Evolutionary conservation across 2,329 filamentous ascomycete genomes (phyloP).

Genomic region (Colletotrichum cuscutae): DNA sequence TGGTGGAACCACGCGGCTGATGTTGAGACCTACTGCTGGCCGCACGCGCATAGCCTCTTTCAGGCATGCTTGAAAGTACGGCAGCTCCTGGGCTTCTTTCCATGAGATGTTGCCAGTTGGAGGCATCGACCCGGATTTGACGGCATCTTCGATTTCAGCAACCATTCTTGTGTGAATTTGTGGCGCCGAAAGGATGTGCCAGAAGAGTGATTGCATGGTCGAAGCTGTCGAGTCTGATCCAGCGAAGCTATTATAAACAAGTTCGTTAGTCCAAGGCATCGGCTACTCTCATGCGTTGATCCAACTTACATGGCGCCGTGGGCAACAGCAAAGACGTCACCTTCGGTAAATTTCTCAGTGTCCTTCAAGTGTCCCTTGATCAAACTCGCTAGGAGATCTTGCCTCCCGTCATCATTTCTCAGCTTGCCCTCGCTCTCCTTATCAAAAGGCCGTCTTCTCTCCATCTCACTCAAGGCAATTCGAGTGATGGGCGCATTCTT

Average conservation of each 20-base stretch:
- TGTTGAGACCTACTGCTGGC: constrained; percentile 64
- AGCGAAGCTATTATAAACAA: constrained; percentile 55
- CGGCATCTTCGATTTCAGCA: constrained; percentile 56
- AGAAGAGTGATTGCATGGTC: constrained; percentile 68
- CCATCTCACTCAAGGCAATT: constrained; percentile 62
- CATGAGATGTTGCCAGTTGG: constrained; percentile 56
- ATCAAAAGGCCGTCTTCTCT: constrained; percentile 56
- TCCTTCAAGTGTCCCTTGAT: constrained; percentile 64
- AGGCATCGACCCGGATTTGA: constrained; percentile 45
- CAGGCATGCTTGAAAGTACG: constrained; percentile 67
- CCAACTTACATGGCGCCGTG: constrained; percentile 64
- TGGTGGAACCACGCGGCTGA: constrained; percentile 60
- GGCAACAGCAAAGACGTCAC: constrained; percentile 66
- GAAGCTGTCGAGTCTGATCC: constrained; percentile 71
- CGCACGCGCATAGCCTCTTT: constrained; percentile 67
- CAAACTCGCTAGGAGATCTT: constrained; percentile 61
- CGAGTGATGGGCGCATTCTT: constrained; percentile 60
- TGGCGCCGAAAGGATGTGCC: constrained; percentile 56
- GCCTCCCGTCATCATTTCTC: constrained; percentile 54
- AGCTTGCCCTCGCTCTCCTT: constrained; percentile 55
- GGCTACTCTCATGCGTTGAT: background rate
- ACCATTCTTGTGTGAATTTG: constrained; percentile 52
- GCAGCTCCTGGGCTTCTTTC: constrained; percentile 57
- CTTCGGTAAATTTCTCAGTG: constrained; percentile 57
- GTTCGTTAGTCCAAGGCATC: background rate